Conservation (phyloP, 331 rosid species). For the Pyracantha coccinea region DNA sequence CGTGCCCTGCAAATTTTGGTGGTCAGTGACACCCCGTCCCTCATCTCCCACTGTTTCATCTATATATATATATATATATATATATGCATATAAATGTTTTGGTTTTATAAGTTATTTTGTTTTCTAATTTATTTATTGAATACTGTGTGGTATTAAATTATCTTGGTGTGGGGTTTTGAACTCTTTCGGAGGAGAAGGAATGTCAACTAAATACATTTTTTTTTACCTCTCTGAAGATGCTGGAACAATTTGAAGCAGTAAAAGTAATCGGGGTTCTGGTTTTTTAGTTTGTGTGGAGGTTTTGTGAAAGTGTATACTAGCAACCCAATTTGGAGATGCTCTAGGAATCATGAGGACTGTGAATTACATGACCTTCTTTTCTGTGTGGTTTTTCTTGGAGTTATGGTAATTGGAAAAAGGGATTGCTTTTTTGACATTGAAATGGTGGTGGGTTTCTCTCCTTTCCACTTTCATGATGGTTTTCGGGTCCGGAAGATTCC, state of each 20-base stretch:
- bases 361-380: conserved; percentile 2
- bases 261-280: neutral
- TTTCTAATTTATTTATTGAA: conserved; percentile 2
- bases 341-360: conserved; percentile 4
- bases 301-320: too few relatives aligned
- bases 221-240: neutral
- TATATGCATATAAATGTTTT: neutral
- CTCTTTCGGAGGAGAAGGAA: neutral
- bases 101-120: neutral
- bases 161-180: conserved; percentile 8
- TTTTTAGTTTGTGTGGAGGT: neutral
- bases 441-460: conserved; percentile 9
- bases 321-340: neutral
- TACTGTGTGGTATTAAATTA: neutral
- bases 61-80: too few relatives aligned
- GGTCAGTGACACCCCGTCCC: conserved; percentile 11
- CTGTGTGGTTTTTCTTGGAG: neutral
- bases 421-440: neutral
- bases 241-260: neutral
- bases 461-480: conserved; percentile 8
- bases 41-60: neutral
- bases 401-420: neutral
- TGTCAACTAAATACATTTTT: too few relatives aligned
- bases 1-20: conserved; percentile 10
- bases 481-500: conserved; percentile 7